Evolutionary conservation across 2,329 filamentous ascomycete species (phyloP).

Genomic region (Clarireedia monteithiana): DNA sequence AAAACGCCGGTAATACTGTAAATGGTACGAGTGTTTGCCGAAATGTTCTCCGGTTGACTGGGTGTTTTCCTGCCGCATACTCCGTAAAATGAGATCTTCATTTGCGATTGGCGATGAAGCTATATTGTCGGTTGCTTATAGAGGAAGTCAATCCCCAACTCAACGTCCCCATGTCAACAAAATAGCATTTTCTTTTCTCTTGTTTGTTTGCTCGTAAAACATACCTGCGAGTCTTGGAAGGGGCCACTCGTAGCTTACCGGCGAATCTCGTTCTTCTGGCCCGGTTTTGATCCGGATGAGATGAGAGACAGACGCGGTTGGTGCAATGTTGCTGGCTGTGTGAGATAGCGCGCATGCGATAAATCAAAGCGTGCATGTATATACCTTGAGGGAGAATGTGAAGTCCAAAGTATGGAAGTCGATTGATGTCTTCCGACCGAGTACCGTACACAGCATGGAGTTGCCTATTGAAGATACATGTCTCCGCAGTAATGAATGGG

Average conservation of each 20-base stretch:
- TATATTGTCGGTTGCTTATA: not conserved
- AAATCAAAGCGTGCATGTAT: not conserved
- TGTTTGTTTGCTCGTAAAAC: too few relatives aligned
- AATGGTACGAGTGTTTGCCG: too few relatives aligned
- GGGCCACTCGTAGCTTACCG: too few relatives aligned
- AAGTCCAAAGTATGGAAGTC: not conserved
- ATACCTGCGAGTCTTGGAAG: too few relatives aligned
- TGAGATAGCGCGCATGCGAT: not conserved
- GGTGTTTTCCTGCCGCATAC: not conserved
- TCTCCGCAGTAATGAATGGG: too few relatives aligned
- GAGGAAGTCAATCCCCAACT: not conserved
- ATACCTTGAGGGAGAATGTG: not conserved
- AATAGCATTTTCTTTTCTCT: not conserved
- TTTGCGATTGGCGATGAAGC: not conserved
- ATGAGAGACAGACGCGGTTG: too few relatives aligned
- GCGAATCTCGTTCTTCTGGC: too few relatives aligned
- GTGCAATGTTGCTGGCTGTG: too few relatives aligned
- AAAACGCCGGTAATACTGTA: not conserved
- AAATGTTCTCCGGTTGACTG: slow-evolving; percentile 3
- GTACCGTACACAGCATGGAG: too few relatives aligned
- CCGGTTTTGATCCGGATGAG: too few relatives aligned
- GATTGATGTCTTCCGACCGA: not conserved
- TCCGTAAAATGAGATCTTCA: not conserved
- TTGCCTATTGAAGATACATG: too few relatives aligned
- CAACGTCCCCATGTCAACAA: slow-evolving; percentile 3